Percentiles rank a stretch among this genome's conserved stretches.
Conservation (phyloP, 176 grass and related monocot genomes). For the Puya raimondii region DNA sequence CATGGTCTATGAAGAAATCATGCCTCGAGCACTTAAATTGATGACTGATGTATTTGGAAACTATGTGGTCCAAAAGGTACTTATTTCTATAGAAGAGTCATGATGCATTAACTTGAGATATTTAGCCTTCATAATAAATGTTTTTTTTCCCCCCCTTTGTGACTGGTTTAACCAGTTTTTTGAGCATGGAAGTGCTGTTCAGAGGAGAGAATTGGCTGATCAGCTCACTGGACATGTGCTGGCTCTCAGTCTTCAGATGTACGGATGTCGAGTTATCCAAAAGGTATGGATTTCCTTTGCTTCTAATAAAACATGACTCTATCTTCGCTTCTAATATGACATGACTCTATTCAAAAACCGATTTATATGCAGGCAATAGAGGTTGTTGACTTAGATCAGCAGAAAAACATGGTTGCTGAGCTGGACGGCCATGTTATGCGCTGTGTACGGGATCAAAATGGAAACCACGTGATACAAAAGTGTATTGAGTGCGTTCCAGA, state of each 20-base stretch:
- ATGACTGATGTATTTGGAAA: constrained; percentile 96
- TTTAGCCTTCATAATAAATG: not conserved
- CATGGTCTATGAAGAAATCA: constrained; percentile 53
- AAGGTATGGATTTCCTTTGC: constrained; percentile 37
- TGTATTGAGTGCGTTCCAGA: constrained; percentile 83
- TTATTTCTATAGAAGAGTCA: constrained; percentile 4
- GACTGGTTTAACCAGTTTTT: constrained; percentile 52
- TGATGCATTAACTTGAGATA: not conserved
- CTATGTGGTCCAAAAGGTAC: constrained; percentile 92
- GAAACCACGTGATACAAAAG: constrained; percentile 86
- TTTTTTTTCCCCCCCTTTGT: not conserved
- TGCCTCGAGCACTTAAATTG: constrained; percentile 63
- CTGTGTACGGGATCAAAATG: constrained; percentile 91
- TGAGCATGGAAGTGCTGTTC: constrained; percentile 73
- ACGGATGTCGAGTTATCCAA: constrained; percentile 86
- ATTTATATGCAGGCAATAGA: constrained; percentile 53
- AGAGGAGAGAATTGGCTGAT: constrained; percentile 58
- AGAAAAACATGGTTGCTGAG: constrained; percentile 68
- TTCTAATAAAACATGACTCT: not conserved
- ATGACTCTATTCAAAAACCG: not conserved
- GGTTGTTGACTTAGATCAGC: constrained; percentile 66
- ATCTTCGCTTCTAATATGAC: not conserved
- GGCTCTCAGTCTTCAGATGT: constrained; percentile 89
- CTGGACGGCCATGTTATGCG: constrained; percentile 73
- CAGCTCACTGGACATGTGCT: constrained; percentile 45